Base-by-base conservation (phyloP, 2,329 filamentous ascomycete genomes). In the Passalora sequoiae region DNA sequence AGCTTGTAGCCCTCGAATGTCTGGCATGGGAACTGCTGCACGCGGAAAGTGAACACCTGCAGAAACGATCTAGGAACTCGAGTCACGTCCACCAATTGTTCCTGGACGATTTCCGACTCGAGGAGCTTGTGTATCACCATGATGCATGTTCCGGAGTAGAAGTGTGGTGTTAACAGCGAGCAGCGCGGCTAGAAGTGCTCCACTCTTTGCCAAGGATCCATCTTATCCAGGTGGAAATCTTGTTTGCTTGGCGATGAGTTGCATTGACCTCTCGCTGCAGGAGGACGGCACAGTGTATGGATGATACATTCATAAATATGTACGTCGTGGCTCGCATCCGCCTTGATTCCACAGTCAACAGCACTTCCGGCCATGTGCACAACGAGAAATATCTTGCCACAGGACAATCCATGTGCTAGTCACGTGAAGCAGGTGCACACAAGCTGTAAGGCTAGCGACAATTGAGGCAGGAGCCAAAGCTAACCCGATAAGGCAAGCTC, bases 41-140 rank as follows among this genome's bases (percentile, higher is more conserved):
- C 28, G 16, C 28, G 28, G 28, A 30, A 30, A 15, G 28, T 30
- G 12, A 30, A 15, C 28, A 30, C 28, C 28, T 30, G 12, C 28
- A 30, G 28, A 30, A 30, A 30, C 28, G 28, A 30, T 30, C 4
- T n/a, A 30, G 28, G 28, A 30, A n/a, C 28, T n/a, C 28, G 28
- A 30, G 28, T 30, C 12, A 30, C 28, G 6, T 30, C 28, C 28
- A 30, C 28, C 12, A 30, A n/a, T n/a, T n/a, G 12, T 30, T 30
- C 28, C 12, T 30, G 28, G 28, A 30, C 28, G 28, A 30, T 30
- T 30, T 30, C 28, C 12, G 28, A 30, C 28, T 30, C 28, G 28
- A 30, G 28, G 28, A 30, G 28, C 28, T 30, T n/a, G 5, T 6
- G n/a, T 6, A 30, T n/a, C 28, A 30, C 28, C 12, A 30, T 30